These are phyloP conservation scores for Emergomyces africanus DNA, from an alignment of 2,329 filamentous ascomycete genomes.

Conservation along the genomic window DNA sequence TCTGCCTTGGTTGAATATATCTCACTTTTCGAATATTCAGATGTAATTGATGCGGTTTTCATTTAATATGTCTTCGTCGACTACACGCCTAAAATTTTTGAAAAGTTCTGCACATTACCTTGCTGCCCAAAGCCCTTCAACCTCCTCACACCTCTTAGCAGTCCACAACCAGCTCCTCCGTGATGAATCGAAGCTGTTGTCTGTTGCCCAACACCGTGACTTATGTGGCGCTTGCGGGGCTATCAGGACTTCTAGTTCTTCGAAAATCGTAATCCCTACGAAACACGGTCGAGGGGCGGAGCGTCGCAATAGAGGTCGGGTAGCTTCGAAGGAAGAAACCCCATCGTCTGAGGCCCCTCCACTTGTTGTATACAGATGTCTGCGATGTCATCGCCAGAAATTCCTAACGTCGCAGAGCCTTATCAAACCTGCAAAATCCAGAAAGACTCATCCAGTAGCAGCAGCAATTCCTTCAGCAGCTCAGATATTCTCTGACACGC, in stretches of 20 bases:
- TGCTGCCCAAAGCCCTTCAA: slow-evolving; percentile 23
- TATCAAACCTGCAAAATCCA: slow-evolving; percentile 8
- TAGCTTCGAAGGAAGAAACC: background rate
- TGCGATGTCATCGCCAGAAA: slow-evolving; percentile 24
- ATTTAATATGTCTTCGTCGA: slow-evolving; percentile 2
- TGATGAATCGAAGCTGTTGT: slow-evolving; percentile 22
- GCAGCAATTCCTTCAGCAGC: slow-evolving; percentile 7
- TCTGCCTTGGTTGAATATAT: no score
- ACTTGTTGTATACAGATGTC: slow-evolving; percentile 23
- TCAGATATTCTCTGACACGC: background rate
- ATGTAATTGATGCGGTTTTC: background rate
- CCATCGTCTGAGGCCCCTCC: background rate
- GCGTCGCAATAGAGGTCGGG: background rate
- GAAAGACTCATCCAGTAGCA: slow-evolving; percentile 5
- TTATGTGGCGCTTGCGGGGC: slow-evolving; percentile 31
- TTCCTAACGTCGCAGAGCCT: slow-evolving; percentile 16
- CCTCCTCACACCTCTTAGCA: slow-evolving; percentile 28
- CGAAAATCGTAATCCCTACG: slow-evolving; percentile 13
- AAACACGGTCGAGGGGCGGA: slow-evolving; percentile 7
- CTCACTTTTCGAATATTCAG: no score
- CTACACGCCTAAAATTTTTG: slow-evolving; percentile 22
- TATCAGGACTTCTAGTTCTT: slow-evolving; percentile 20
- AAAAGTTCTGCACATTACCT: slow-evolving; percentile 23
- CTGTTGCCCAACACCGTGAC: slow-evolving; percentile 19
- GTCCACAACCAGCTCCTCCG: slow-evolving; percentile 25